A percentile compares a stretch with the other conserved stretches of the same genome.
Evolutionary conservation across 2,329 filamentous ascomycete genomes (phyloP).

Genomic region (Aspergillus niger): DNA sequence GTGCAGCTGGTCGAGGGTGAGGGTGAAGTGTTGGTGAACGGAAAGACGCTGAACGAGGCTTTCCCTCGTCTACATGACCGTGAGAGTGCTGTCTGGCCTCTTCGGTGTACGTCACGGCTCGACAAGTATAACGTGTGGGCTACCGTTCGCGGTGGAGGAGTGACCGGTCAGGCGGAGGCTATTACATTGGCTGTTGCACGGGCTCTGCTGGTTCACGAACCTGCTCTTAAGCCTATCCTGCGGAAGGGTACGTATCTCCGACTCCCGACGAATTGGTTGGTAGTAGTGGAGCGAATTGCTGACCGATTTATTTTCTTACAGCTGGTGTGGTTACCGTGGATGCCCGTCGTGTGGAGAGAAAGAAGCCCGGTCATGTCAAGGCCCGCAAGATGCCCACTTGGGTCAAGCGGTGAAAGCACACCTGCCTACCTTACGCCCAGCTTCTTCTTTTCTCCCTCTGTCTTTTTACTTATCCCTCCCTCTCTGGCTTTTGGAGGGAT

Average conservation of each 20-base stretch:
- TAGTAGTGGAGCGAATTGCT: background rate
- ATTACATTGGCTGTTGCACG: conserved; percentile 87
- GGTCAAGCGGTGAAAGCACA: conserved; percentile 72
- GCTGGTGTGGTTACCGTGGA: conserved; percentile 92
- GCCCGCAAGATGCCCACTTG: conserved; percentile 97
- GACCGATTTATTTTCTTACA: conserved; percentile 46
- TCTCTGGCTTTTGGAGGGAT: conserved; percentile 1
- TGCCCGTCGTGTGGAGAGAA: conserved; percentile 89
- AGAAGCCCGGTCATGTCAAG: conserved; percentile 95
- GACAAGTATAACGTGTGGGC: conserved; percentile 99
- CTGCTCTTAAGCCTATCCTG: conserved; percentile 81
- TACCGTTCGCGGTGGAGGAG: conserved; percentile 79
- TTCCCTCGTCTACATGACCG: conserved; percentile 91
- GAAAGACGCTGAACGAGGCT: conserved; percentile 75
- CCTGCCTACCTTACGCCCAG: background rate
- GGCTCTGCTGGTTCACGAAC: conserved; percentile 87
- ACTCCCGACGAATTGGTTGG: background rate
- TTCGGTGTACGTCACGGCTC: conserved; percentile 77
- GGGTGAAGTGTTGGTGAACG: conserved; percentile 87
- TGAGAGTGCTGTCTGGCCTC: conserved; percentile 88
- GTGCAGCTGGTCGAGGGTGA: conserved; percentile 91
- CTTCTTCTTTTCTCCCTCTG: too few relatives aligned
- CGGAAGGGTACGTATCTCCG: conserved; percentile 72
- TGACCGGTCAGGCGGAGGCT: conserved; percentile 93
- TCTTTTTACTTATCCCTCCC: too few relatives aligned